Conservation (phyloP, 2,329 filamentous ascomycete genomes). For the Ciborinia camelliae region DNA sequence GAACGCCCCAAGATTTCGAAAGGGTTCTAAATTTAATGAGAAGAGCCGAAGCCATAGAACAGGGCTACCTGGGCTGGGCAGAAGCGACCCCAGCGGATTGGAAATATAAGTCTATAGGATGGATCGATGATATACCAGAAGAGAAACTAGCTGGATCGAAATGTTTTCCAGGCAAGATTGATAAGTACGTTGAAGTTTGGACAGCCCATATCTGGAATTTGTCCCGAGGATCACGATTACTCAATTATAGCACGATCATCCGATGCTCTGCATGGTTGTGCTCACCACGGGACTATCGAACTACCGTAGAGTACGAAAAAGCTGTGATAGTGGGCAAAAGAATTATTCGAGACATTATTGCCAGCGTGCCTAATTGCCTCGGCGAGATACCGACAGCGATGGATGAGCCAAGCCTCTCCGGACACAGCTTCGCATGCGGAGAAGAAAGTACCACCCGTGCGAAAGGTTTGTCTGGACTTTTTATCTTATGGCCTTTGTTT, state of each 20-base stretch:
- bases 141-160: background rate
- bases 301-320: slow-evolving; percentile 58
- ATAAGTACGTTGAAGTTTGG: slow-evolving; percentile 57
- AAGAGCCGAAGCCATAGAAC: slow-evolving; percentile 49
- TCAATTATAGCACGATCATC: slow-evolving; percentile 53
- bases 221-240: slow-evolving; percentile 50
- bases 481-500: slow-evolving; percentile 31
- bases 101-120: slow-evolving; percentile 49
- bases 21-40: slow-evolving; percentile 48
- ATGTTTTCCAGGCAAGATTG: slow-evolving; percentile 52
- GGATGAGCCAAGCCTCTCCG: slow-evolving; percentile 19
- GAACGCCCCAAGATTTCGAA: slow-evolving; percentile 8
- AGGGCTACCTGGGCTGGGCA: slow-evolving; percentile 50
- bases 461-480: slow-evolving; percentile 29
- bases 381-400: slow-evolving; percentile 42
- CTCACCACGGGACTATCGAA: slow-evolving; percentile 57
- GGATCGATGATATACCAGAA: slow-evolving; percentile 44
- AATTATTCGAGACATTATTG: slow-evolving; percentile 56
- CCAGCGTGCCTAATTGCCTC: slow-evolving; percentile 57
- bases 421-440: slow-evolving; percentile 52
- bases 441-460: slow-evolving; percentile 34
- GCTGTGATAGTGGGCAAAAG: slow-evolving; percentile 50
- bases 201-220: slow-evolving; percentile 57
- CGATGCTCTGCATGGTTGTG: slow-evolving; percentile 59
- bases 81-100: slow-evolving; percentile 48